A percentile compares a stretch with the other conserved stretches of the same genome.
Evolutionary conservation across 768 basidiomycete species (phyloP).

Genomic region (Leccinellum albellum): DNA sequence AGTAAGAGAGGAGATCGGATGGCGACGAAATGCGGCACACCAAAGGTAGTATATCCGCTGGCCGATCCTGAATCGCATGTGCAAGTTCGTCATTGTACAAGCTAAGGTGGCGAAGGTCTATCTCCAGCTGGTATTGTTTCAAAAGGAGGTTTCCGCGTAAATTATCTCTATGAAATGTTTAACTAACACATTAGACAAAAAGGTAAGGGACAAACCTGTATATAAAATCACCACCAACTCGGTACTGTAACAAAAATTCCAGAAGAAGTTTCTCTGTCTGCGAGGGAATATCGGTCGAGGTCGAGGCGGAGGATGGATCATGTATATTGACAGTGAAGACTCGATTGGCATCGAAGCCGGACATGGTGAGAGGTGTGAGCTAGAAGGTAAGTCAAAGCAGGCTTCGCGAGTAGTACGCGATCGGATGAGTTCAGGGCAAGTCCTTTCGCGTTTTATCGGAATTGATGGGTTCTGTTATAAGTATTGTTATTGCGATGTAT

Average conservation of each 20-base stretch:
- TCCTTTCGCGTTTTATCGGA: constrained; percentile 26
- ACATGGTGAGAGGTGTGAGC: constrained; percentile 46
- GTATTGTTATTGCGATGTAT: background rate
- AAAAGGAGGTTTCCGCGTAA: constrained; percentile 84
- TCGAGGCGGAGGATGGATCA: constrained; percentile 47
- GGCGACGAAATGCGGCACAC: constrained; percentile 41
- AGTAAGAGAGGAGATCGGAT: background rate
- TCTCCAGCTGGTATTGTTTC: constrained; percentile 83
- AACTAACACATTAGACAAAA: background rate
- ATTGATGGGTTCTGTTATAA: background rate
- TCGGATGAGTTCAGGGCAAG: constrained; percentile 25
- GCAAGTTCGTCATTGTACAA: constrained; percentile 97
- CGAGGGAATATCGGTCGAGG: constrained; percentile 67
- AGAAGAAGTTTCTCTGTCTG: constrained; percentile 76
- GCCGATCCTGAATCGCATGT: constrained; percentile 83
- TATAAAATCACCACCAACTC: constrained; percentile 86
- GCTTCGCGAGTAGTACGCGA: constrained; percentile 10
- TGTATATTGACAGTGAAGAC: constrained; percentile 82
- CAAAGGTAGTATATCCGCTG: constrained; percentile 83
- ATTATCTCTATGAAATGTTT: constrained; percentile 56
- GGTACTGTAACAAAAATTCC: constrained; percentile 85
- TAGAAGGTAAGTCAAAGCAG: background rate
- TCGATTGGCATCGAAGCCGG: constrained; percentile 81
- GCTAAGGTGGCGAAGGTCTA: constrained; percentile 68
- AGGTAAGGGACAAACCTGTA: constrained; percentile 60